Percentiles rank a stretch among this genome's conserved stretches.
Conservation (phyloP, 257 asterid genomes). For the Fraxinus americana region DNA sequence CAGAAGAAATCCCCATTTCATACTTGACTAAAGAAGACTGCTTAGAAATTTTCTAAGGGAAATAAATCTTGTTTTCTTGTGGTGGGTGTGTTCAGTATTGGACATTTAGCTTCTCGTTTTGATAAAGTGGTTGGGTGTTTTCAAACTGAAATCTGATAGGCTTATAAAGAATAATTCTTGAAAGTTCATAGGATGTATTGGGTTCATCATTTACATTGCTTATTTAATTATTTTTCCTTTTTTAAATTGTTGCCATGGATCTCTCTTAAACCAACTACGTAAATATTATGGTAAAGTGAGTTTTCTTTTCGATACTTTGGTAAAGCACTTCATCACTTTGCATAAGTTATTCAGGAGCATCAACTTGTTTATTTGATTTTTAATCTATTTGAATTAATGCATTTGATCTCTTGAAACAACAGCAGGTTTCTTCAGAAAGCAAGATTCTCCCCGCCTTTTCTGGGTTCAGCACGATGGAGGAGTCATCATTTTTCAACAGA, state of each 20-base stretch:
- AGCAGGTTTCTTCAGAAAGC: constrained; percentile 7
- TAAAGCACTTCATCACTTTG: background rate
- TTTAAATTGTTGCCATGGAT: background rate
- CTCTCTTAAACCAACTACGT: background rate
- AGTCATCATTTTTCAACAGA: constrained; percentile 51
- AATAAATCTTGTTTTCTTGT: background rate
- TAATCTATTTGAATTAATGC: background rate
- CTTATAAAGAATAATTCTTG: background rate
- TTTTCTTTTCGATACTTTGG: too few species aligned
- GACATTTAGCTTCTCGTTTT: background rate
- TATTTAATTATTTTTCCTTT: too few species aligned
- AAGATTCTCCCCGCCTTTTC: background rate
- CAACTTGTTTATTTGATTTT: background rate
- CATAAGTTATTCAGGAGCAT: background rate
- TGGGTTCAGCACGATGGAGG: constrained; percentile 50
- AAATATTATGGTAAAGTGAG: too few species aligned
- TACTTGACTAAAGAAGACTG: background rate
- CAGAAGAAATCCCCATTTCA: background rate
- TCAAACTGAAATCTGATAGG: background rate
- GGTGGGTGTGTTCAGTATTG: background rate
- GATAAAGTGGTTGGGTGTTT: too few species aligned
- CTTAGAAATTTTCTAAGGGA: background rate
- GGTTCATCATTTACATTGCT: too few species aligned
- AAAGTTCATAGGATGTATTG: background rate
- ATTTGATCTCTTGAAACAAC: constrained; percentile 1